Base-by-base conservation (phyloP, 2,329 filamentous ascomycete species). In the Magnaporthiopsis incrustans region DNA sequence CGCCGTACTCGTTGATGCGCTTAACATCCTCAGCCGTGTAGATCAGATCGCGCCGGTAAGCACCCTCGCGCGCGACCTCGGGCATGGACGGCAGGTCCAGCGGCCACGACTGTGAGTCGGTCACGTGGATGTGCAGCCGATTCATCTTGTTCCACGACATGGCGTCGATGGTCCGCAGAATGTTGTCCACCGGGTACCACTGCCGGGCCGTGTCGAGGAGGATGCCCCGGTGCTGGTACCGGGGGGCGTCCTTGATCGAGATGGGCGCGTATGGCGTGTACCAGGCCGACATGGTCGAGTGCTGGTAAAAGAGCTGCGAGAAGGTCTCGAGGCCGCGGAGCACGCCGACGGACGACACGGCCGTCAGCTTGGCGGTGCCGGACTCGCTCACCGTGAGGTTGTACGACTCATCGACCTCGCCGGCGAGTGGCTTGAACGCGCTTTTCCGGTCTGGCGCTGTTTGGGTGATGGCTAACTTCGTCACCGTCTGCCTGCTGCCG, bases 61-160 rank as follows among this genome's bases (percentile, higher is more conserved):
- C 88, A 50, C 91, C 92, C 73, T 91, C 88, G 63, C 80, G 75
- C 3, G 91, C 82, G 2, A 96, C 79, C 65, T 88, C 83, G 4
- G 92, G 89, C 67, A 96, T 76, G 2, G 89, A 76, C 1, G 90
- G 89, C 61, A 96, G 88, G 68, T 92, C 90, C 30, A 96, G 79
- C 0, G 92, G 92, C 89, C 91, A 96, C 4, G 90, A 90, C 75
- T 96, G 91, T 22, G 89, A 87, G 74, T 96, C 91, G 5, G 90
- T 95, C 65, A 89, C 82, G 77, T 96, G 91, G 63, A 94, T 79
- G 75, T 95, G 91, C 64, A 96, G 81, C 7, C 87, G 82, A 76
- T 95, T 95, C 80, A 95, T 83, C 78, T 96, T 95, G 78, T 88
- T 91, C 83, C 86, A 92, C 1, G 89, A 79, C 68, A 90, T 76